Evolutionary conservation across 1,139 yeast genomes (phyloP), one percentile per base, ranked within the genome.

Genomic region (Dujonia santamariae): DNA sequence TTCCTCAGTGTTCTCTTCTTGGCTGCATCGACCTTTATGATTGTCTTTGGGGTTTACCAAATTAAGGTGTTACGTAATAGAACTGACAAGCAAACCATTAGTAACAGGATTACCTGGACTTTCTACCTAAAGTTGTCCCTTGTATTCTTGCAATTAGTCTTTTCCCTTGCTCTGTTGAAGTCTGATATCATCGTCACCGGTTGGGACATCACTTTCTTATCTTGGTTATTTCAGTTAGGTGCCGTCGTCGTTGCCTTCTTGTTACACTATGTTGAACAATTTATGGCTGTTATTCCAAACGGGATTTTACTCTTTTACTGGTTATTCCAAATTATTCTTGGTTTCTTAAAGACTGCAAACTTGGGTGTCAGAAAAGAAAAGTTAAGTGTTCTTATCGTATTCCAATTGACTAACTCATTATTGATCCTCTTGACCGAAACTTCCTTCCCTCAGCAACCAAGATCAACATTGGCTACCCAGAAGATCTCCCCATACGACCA

Each of bases 241-340:
- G 74, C 77, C 2, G 51, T 80, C 13, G 41, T 67, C 2, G 69
- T 83, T 4, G 80, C 80, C 0, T 54, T 76, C 16, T 61, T 63
- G 2, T 61, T 86, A 26, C 86, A 85, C 44, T 83, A 80, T 55
- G 54, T 85, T 36, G 97, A 90, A 53, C 83, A 78, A 50, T 76
- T 72, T 54, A 77, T 85, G 50, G 54, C 80, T 7, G 62, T 61
- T 22, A 74, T 85, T 27, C 80, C 97, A 2, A 76, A 74, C 47
- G 84, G 95, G 2, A 70, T 77, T 1, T 60, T 88, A 31, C 69
- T 92, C 29, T 70, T 84, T 44, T 92, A 77, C 59, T 90, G 97
- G 96, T 63, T 85, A 32, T 67, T 80, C 37, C 68, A 75, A 32
- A 46, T 73, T 0, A 37, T 66, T 21, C 58, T 73, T 37, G 72